Conservation (phyloP, 139 green algal species). For the Asterochloris erici region DNA sequence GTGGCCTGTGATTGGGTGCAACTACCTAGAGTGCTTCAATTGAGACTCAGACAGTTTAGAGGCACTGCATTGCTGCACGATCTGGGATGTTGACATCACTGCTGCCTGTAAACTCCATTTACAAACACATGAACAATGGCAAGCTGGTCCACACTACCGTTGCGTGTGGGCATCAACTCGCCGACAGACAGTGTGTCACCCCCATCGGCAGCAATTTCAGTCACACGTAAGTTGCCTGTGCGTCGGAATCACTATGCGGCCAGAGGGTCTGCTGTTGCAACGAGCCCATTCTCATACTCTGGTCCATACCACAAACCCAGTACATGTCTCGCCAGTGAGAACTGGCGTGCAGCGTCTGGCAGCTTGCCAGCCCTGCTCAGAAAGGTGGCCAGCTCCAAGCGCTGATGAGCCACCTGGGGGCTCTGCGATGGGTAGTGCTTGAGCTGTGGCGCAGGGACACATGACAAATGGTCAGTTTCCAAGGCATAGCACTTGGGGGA, state of each 20-base stretch:
- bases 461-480: not conserved
- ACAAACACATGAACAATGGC: not conserved
- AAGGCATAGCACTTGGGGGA: not conserved
- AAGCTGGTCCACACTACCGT: not conserved
- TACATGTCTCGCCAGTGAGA: not conserved
- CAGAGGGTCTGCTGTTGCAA: not conserved
- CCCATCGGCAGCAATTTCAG: not conserved
- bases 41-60: not conserved
- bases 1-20: slow-evolving; percentile 69
- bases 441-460: not conserved
- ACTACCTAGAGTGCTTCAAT: slow-evolving; percentile 74
- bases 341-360: not conserved
- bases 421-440: not conserved
- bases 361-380: not conserved
- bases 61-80: not conserved
- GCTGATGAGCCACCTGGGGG: slow-evolving; percentile 7
- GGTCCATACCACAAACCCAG: not conserved
- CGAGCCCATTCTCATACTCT: not conserved
- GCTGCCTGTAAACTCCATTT: not conserved
- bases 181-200: not conserved
- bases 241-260: no score
- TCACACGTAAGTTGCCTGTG: not conserved
- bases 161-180: not conserved
- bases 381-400: slow-evolving; percentile 5
- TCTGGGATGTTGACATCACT: not conserved